Percentiles rank a stretch among this genome's conserved stretches.
phyloP scores from a whole-genome alignment of 768 basidiomycete genomes.

The Kwoniella newhampshirensis region DNA sequence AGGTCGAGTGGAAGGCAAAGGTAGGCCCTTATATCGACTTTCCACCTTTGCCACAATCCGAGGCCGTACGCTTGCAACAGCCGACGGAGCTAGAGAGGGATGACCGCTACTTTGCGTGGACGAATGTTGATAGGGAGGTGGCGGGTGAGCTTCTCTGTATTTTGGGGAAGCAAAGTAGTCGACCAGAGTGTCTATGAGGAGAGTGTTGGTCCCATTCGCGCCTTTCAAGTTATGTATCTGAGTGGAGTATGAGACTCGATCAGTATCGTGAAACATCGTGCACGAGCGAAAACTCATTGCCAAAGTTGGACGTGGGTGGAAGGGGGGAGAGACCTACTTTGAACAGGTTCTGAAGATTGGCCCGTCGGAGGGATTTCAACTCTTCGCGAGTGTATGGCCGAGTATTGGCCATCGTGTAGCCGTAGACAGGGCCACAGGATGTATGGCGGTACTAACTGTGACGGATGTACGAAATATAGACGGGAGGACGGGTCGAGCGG shows the following conservation, averaged over 20 bases:
- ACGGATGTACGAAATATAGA: no score
- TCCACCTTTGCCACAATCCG: not conserved
- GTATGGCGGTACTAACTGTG: no score
- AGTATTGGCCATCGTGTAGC: slow-evolving; percentile 19
- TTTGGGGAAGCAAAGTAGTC: slow-evolving; percentile 30
- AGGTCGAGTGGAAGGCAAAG: not conserved
- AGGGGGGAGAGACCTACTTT: slow-evolving; percentile 41
- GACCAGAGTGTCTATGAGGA: slow-evolving; percentile 31
- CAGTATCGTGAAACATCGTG: no score
- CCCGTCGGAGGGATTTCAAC: slow-evolving; percentile 34
- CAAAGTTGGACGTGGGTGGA: no score
- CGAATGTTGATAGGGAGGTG: not conserved
- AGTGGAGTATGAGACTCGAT: not conserved
- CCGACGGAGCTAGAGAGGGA: not conserved
- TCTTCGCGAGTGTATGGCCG: slow-evolving; percentile 34
- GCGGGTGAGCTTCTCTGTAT: slow-evolving; percentile 17
- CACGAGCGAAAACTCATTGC: no score
- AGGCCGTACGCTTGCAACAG: no score
- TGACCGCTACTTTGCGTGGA: not conserved
- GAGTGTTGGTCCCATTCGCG: slow-evolving; percentile 35
- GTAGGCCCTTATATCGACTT: slow-evolving; percentile 2
- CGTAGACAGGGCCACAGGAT: no score
- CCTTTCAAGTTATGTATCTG: slow-evolving; percentile 46
- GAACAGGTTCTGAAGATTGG: slow-evolving; percentile 42
- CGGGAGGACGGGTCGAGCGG: no score